These are phyloP conservation scores for Syzygium jambos DNA, from an alignment of 345 rosid species.

Conservation along the genomic window DNA sequence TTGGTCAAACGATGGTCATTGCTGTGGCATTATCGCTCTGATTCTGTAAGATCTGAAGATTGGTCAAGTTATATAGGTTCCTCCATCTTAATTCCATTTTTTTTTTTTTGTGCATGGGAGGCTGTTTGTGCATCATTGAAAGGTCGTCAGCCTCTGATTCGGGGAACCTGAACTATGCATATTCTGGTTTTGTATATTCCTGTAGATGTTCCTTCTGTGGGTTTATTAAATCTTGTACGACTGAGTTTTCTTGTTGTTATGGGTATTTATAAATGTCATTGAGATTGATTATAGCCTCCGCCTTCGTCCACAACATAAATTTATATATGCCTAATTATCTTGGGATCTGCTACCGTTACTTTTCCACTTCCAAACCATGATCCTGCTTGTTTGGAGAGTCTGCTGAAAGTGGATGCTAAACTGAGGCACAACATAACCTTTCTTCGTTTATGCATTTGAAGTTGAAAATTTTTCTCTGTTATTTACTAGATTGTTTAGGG, in stretches of 20 bases:
- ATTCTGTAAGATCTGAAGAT: not conserved
- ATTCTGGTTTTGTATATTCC: not conserved
- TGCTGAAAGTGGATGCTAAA: not conserved
- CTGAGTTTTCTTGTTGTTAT: not conserved
- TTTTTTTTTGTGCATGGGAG: not conserved
- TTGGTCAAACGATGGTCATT: not conserved
- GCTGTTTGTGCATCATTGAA: not conserved
- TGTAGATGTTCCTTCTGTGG: not conserved
- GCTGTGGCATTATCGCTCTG: rapidly evolving
- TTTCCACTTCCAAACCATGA: not conserved
- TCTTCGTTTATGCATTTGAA: not conserved
- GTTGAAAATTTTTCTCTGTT: not conserved
- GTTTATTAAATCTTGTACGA: not conserved
- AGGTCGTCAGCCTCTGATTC: not conserved
- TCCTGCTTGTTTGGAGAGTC: not conserved
- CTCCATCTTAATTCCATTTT: not conserved
- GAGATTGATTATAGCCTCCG: not conserved
- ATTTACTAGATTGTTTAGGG: not conserved
- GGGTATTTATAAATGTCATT: not conserved
- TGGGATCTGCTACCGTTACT: not conserved
- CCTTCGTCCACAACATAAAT: not conserved
- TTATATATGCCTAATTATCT: not conserved
- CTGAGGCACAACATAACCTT: not conserved
- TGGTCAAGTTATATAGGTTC: not conserved
- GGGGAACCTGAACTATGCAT: not conserved